phyloP scores from a whole-genome alignment of 805 yeast species.

The Candida hungchunana region DNA sequence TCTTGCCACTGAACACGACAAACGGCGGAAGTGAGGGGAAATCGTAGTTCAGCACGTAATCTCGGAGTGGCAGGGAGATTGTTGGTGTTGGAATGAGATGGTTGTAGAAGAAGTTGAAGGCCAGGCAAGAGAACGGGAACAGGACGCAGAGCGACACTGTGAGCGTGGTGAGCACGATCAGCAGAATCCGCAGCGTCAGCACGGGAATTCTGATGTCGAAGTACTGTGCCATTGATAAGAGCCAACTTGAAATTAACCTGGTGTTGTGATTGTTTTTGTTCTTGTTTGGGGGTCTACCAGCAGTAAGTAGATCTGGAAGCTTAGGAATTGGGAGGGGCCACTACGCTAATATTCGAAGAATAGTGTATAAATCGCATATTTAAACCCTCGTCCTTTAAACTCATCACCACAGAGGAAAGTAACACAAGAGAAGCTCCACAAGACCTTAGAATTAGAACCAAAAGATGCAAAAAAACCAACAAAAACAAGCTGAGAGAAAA shows the following conservation, averaged over 20 bases:
- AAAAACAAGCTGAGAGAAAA: neutral
- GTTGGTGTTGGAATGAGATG: conserved; percentile 23
- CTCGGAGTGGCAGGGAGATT: conserved; percentile 17
- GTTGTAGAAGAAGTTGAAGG: conserved; percentile 26
- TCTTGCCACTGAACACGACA: conserved; percentile 16
- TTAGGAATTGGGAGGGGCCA: no score
- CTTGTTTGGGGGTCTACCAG: no score
- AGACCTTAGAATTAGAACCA: neutral
- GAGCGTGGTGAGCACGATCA: conserved; percentile 14
- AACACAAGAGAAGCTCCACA: neutral
- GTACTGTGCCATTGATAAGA: conserved; percentile 12
- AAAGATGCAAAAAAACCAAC: neutral
- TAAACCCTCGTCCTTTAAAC: no score
- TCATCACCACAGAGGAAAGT: no score
- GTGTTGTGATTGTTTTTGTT: no score
- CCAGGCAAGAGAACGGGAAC: conserved; percentile 21
- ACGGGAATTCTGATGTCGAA: conserved; percentile 22
- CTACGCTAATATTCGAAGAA: neutral
- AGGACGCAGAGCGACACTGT: conserved; percentile 15
- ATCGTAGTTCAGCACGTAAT: conserved; percentile 22
- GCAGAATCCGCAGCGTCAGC: conserved; percentile 21
- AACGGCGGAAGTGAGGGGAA: conserved; percentile 20
- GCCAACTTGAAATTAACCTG: no score
- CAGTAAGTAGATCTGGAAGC: no score
- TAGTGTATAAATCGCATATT: no score